phyloP scores from a whole-genome alignment of 306 rosid genomes.

The Spatholobus suberectus region DNA sequence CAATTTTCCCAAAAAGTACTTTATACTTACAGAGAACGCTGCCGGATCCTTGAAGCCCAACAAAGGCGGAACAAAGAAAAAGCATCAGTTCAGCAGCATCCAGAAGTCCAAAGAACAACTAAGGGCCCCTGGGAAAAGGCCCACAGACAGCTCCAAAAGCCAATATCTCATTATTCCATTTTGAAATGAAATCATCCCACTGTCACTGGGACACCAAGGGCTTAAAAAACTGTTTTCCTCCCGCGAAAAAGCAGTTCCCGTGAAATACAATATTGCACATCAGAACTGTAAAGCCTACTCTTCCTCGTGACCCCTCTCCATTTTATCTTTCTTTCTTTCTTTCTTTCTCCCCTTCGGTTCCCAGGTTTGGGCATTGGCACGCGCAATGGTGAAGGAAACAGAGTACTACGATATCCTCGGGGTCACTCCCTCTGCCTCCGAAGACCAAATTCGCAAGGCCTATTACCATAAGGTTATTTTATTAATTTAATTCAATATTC shows the following conservation, averaged over 20 bases:
- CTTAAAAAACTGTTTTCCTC: constrained; percentile 66
- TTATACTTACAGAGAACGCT: neutral
- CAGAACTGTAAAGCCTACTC: constrained; percentile 68
- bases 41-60: neutral
- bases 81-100: too few species aligned
- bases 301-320: constrained; percentile 21
- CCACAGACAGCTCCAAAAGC: constrained; percentile 25
- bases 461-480: constrained; percentile 75
- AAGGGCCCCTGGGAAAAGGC: neutral
- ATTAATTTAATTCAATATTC: neutral
- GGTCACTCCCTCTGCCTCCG: constrained; percentile 72
- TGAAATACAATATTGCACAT: constrained; percentile 52
- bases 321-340: neutral
- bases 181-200: neutral
- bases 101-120: neutral
- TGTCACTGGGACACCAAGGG: constrained; percentile 1
- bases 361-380: neutral
- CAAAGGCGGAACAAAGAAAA: neutral
- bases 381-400: constrained; percentile 74
- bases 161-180: neutral
- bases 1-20: neutral
- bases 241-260: constrained; percentile 68
- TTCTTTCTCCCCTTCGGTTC: constrained; percentile 13
- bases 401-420: constrained; percentile 87
- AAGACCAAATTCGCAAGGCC: constrained; percentile 87